These are phyloP conservation scores for Phytophthora ramorum DNA, from an alignment of 352 stramenopile genomes.

Conservation along the genomic window DNA sequence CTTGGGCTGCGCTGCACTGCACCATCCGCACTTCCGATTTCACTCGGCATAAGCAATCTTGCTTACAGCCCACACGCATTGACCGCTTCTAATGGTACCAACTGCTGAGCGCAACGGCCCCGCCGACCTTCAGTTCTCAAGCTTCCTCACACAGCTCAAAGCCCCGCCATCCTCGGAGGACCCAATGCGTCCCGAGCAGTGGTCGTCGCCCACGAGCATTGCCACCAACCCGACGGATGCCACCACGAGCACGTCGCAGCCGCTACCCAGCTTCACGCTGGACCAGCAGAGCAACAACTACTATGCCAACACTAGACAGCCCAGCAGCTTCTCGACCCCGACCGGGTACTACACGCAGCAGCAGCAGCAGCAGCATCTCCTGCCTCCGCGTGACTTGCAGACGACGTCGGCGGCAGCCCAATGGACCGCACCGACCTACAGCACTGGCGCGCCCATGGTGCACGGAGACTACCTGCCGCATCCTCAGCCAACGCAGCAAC, in stretches of 20 bases:
- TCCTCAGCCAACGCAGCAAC: slow-evolving; percentile 24
- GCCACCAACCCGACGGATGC: slow-evolving; percentile 21
- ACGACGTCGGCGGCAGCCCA: slow-evolving; percentile 10
- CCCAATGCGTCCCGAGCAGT: slow-evolving; percentile 32
- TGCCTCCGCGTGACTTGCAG: slow-evolving; percentile 21
- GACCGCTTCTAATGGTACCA: slow-evolving; percentile 23
- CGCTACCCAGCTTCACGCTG: slow-evolving; percentile 36
- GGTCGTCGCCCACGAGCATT: slow-evolving; percentile 45
- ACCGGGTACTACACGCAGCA: slow-evolving; percentile 39
- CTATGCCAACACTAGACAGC: slow-evolving; percentile 19
- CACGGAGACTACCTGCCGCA: slow-evolving; percentile 22
- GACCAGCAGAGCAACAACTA: slow-evolving; percentile 29
- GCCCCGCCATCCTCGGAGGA: slow-evolving; percentile 23
- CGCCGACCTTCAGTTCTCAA: slow-evolving; percentile 46
- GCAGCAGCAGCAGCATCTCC: slow-evolving; percentile 1
- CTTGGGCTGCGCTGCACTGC: slow-evolving; percentile 13
- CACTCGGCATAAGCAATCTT: slow-evolving; percentile 41
- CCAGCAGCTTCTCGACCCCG: slow-evolving; percentile 16
- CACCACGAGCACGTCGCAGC: slow-evolving; percentile 27
- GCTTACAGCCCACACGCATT: slow-evolving; percentile 24
- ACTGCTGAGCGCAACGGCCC: slow-evolving; percentile 17
- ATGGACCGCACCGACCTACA: slow-evolving; percentile 29
- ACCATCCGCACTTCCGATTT: slow-evolving; percentile 39
- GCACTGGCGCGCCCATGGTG: slow-evolving; percentile 7
- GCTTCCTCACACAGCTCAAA: slow-evolving; percentile 54